A percentile compares a stretch with the other conserved stretches of the same genome.
Evolutionary conservation across 495 filamentous ascomycete genomes (phyloP).

Genomic region (Penicillium atrosanguineum): DNA sequence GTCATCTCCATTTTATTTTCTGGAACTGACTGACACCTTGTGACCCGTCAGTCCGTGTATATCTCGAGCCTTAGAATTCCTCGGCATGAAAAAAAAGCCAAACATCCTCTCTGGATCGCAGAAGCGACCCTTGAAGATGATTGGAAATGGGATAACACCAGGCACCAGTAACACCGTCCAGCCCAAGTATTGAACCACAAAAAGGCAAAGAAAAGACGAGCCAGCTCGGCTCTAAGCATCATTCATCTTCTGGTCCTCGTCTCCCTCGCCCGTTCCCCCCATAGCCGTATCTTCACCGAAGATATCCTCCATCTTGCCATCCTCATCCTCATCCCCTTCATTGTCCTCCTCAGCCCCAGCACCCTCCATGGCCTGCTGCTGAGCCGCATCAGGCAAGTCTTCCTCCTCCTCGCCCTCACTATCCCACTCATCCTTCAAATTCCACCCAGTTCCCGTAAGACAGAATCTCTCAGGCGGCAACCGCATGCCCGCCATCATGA

Average conservation of each 20-base stretch:
- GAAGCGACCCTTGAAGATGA: neutral
- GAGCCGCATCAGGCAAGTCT: conserved; percentile 37
- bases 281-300: conserved; percentile 52
- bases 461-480: conserved; percentile 91
- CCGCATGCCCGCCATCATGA: conserved; percentile 64
- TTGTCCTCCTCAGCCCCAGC: conserved; percentile 35
- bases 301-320: conserved; percentile 60
- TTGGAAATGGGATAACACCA: conserved; percentile 11
- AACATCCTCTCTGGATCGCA: neutral
- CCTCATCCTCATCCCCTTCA: conserved; percentile 44
- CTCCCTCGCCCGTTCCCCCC: conserved; percentile 40
- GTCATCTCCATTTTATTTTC: neutral
- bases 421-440: conserved; percentile 75
- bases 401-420: conserved; percentile 56
- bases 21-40: neutral
- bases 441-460: conserved; percentile 81
- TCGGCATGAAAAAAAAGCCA: neutral
- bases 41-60: neutral
- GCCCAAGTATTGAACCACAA: conserved; percentile 1
- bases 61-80: neutral
- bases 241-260: conserved; percentile 49
- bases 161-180: conserved; percentile 26
- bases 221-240: conserved; percentile 32
- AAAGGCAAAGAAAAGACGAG: conserved; percentile 3
- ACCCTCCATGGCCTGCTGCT: conserved; percentile 15